Evolutionary conservation across 345 rosid species (phyloP), one percentile per base, ranked within the genome.

Genomic region (Eucalyptus polybractea): DNA sequence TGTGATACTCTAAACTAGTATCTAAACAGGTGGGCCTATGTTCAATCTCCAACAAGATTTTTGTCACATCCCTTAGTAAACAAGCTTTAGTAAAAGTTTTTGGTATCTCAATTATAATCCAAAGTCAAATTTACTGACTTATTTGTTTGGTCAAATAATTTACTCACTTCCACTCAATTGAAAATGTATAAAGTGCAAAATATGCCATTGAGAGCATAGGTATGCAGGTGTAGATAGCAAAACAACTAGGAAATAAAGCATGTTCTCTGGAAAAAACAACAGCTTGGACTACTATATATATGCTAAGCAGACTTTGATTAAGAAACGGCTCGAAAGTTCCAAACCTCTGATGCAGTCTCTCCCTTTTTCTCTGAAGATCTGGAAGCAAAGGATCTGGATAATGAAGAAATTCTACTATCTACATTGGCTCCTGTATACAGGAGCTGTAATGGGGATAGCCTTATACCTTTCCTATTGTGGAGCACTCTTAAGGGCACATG

Each of bases 301-400:
- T 76, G 15, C 85, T 76, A 21, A 76, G 85, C 27, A 76, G 47
- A 76, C 47, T 37, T 10, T 40, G 27, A 1, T 76, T 40, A 76
- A 40, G n/a, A 65, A 91, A 87, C 11, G 33, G 72, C 58, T 51
- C 80, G 10, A 67, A 42, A 51, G 62, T 86, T 51, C 88, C 92
- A 88, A 92, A 97, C 99, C 99, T 97, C 94, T 87, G 96, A 93
- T 44, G 80, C 90, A 29, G 91, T 91, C 90, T 92, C 81, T 50
- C 89, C 92, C 37, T 91, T 54, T 92, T 92, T 87, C 91, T 92
- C 94, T 54, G 99, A 94, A 90, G 96, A 86, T 92, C 81, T 92
- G 53, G 99, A 94, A 13, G 99, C 96, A 91, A 95, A 96, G 54
- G 96, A 90, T 93, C 98, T 89, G 90, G 92, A 89, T 89, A 31